These are phyloP conservation scores for Wickerhamomyces canadensis DNA, from an alignment of 805 yeast genomes.

Conservation along the genomic window DNA sequence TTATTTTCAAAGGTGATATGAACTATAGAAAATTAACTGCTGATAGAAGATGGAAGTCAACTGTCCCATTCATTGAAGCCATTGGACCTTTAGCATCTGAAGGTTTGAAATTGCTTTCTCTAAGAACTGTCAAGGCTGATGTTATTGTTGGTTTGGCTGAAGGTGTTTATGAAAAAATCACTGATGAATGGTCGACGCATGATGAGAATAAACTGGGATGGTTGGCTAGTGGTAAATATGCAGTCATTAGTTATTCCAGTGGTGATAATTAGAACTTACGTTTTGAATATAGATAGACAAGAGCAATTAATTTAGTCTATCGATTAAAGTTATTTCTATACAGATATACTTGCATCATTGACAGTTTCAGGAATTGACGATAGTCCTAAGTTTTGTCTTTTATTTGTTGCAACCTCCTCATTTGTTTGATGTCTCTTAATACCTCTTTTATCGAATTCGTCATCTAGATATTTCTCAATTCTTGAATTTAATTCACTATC, in stretches of 20 bases:
- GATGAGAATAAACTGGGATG: conserved; percentile 70
- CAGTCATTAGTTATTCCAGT: conserved; percentile 64
- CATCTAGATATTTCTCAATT: conserved; percentile 45
- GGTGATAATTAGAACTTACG: conserved; percentile 27
- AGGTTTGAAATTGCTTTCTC: conserved; percentile 61
- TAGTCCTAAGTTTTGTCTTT: conserved; percentile 8
- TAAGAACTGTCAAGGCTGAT: conserved; percentile 95
- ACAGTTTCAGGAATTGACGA: too few species aligned
- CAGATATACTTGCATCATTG: background rate
- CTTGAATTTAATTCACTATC: conserved; percentile 56
- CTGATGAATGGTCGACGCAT: conserved; percentile 52
- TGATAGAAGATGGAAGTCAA: conserved; percentile 82
- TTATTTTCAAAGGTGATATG: conserved; percentile 91
- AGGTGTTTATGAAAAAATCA: conserved; percentile 68
- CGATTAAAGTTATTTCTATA: background rate
- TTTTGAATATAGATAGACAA: too few species aligned
- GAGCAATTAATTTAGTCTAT: too few species aligned
- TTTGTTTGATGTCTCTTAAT: conserved; percentile 17
- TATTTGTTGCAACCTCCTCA: conserved; percentile 10
- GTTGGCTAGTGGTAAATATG: conserved; percentile 91
- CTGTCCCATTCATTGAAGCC: conserved; percentile 68
- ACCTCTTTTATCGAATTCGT: conserved; percentile 27
- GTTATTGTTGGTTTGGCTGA: conserved; percentile 79
- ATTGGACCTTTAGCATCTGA: conserved; percentile 61
- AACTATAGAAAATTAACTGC: conserved; percentile 93